Conservation (phyloP, 306 rosid species). For the Bauhinia variegata region DNA sequence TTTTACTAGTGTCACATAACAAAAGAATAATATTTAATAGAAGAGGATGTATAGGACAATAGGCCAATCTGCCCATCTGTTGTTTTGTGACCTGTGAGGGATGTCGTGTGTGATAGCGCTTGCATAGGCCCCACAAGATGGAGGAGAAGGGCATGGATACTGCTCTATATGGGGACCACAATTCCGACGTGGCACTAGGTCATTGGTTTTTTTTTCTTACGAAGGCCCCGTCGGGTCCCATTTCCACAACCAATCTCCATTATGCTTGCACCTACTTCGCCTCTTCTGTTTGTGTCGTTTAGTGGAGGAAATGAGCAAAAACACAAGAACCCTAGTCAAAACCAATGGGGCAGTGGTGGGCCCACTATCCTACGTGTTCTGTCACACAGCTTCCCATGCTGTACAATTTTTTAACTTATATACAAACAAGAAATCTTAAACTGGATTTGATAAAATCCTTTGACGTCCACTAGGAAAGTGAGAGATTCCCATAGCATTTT, state of each 20-base stretch:
- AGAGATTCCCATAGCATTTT: constrained; percentile 51
- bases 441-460: constrained; percentile 63
- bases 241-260: constrained; percentile 33
- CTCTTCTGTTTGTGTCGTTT: constrained; percentile 25
- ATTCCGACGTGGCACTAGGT: no score
- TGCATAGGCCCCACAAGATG: not conserved
- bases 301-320: constrained; percentile 32
- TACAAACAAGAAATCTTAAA: constrained; percentile 38
- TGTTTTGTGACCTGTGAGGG: no score
- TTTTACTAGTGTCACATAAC: no score
- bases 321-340: constrained; percentile 56
- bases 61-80: no score
- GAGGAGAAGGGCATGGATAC: not conserved
- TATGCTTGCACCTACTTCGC: constrained; percentile 58
- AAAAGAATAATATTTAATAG: no score
- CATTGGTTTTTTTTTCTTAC: no score
- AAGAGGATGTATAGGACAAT: no score
- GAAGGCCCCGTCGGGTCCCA: constrained; percentile 18
- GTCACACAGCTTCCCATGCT: constrained; percentile 36
- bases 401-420: not conserved
- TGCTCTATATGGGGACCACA: not conserved
- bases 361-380: constrained; percentile 49
- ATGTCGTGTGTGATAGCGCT: no score
- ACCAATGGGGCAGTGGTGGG: constrained; percentile 57
- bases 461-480: constrained; percentile 76